These are phyloP conservation scores for Botryosphaeria dothidea DNA, from an alignment of 2,329 filamentous ascomycete species.

Conservation along the genomic window DNA sequence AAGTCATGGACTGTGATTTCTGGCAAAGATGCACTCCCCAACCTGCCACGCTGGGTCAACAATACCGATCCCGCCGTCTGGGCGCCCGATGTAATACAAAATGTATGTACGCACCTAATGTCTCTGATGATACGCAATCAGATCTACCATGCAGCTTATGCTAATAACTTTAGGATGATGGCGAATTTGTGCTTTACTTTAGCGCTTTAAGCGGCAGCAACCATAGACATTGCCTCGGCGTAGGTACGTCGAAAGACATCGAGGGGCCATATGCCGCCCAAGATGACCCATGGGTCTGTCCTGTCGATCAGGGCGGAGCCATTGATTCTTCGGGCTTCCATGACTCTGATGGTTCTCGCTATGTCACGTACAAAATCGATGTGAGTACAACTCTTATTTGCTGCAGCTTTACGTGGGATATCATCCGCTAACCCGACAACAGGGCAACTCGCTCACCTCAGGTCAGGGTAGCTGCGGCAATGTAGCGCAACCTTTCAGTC, in stretches of 20 bases:
- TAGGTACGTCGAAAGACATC: conserved; percentile 51
- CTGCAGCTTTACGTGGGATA: neutral
- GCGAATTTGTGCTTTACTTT: conserved; percentile 64
- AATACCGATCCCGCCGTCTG: too few relatives aligned
- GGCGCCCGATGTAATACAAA: too few relatives aligned
- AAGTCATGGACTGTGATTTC: too few relatives aligned
- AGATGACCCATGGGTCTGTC: conserved; percentile 53
- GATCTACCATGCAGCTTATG: too few relatives aligned
- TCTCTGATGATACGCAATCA: too few relatives aligned
- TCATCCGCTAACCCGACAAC: neutral
- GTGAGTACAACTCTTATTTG: neutral
- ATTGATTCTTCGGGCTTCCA: conserved; percentile 64
- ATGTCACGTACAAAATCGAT: conserved; percentile 67
- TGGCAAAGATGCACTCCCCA: too few relatives aligned
- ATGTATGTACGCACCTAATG: too few relatives aligned
- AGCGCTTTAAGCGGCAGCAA: conserved; percentile 49
- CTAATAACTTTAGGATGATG: conserved; percentile 31
- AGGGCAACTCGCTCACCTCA: conserved; percentile 55
- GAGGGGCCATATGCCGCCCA: conserved; percentile 57
- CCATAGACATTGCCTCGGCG: conserved; percentile 58
- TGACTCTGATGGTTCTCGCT: conserved; percentile 56
- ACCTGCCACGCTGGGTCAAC: too few relatives aligned
- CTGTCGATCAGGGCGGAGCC: conserved; percentile 51
- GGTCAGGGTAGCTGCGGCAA: conserved; percentile 49
- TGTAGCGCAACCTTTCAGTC: conserved; percentile 35